These are phyloP conservation scores for Beauveria sp. DNA, from an alignment of 2,329 filamentous ascomycete species.

Conservation along the genomic window DNA sequence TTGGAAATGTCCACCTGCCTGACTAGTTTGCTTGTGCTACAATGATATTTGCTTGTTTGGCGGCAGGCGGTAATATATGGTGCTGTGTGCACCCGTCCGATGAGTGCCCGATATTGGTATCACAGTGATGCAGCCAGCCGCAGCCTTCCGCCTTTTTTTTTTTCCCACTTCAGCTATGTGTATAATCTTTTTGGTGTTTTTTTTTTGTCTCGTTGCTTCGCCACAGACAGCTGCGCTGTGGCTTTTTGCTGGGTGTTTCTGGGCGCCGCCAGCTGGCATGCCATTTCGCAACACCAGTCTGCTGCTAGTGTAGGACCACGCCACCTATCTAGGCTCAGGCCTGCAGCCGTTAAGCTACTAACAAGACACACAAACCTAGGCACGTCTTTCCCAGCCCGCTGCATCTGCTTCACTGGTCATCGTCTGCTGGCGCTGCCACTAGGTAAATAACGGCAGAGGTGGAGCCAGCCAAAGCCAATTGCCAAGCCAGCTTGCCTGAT, in stretches of 20 bases:
- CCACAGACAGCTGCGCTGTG: slow-evolving; percentile 1
- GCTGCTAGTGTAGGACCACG: no score
- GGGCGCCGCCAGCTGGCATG: no score
- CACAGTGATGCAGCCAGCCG: not conserved
- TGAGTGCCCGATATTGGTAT: not conserved
- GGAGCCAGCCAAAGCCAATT: not conserved
- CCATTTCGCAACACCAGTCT: no score
- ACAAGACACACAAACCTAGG: no score
- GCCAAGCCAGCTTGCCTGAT: no score
- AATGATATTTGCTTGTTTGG: not conserved
- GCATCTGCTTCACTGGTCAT: not conserved
- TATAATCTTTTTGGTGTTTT: not conserved
- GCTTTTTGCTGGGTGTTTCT: not conserved
- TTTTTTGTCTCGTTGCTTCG: not conserved
- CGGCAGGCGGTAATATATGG: not conserved
- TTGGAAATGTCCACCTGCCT: not conserved
- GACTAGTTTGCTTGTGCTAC: not conserved
- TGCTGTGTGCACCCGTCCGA: not conserved
- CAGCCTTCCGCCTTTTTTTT: not conserved
- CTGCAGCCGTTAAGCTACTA: no score
- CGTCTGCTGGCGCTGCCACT: not conserved
- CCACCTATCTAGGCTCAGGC: no score
- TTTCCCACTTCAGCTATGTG: not conserved
- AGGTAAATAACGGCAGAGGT: not conserved
- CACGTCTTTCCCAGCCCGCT: no score